Base-by-base conservation (phyloP, 345 rosid species). In the Citrus maxima region DNA sequence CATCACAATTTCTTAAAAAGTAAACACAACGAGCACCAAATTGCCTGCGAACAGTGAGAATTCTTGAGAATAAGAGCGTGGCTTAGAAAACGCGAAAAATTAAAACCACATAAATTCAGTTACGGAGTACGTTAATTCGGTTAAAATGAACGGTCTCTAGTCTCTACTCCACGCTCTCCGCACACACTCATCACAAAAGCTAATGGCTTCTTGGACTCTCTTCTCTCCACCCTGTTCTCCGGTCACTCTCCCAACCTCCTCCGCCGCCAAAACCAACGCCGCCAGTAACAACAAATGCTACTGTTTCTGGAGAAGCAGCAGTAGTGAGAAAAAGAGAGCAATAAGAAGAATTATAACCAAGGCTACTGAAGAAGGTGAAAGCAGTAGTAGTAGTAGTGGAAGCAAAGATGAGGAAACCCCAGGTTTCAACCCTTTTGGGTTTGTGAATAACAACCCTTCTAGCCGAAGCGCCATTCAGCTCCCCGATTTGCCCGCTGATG, bases 381-480 rank as follows among this genome's bases (percentile, higher is more conserved):
- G 51, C 16, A 46, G 70, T 0, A 5, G 64, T 59, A n/a, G n/a
- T n/a, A 58, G 73, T 38, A 66, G 80, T 27, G 77, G 68, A 58
- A 81, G 75, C 77, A 32, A 49, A 46, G 79, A 61, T 30, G 80
- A 76, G 0, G 91, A 84, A 42, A 13, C 82, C 24, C 82, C 90
- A 0, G 82, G 87, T 46, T 94, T 91, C 84, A 94, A 88, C 64
- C 98, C 97, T 19, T 92, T 94, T 46, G 94, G 97, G 12, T 94
- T 94, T 64, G 98, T 94, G 24, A 94, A 95, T 0, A 94, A 94
- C 68, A 94, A 94, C 68, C 95, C 95, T 5, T 94, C 98, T 3
- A 94, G 98, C 86, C 90, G 93, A 55, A 78, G 86, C 76, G 94
- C 98, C 79, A 92, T 94, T 81, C 98, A 92, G 90, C 86, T 94